Base-by-base conservation (phyloP, 129 eudicot genomes). In the carrot (Daucus carota) region DNA sequence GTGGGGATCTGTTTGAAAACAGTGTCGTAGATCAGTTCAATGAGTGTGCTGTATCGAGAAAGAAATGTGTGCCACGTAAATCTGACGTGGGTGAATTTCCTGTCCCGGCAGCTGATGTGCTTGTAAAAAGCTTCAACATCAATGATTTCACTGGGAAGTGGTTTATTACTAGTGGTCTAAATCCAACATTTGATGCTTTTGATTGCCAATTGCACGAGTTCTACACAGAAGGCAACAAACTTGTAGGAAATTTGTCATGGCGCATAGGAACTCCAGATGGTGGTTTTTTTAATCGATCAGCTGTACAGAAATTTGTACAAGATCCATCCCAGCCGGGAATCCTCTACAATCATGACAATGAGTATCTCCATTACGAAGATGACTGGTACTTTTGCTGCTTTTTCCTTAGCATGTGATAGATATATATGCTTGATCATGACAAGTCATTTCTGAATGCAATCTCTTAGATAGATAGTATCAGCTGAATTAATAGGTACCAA, bases 21-120 rank as follows among this genome's bases (percentile, higher is more conserved):
- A 93, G 88, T 34, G 97, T 91, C 22, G 98, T 93, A 16, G 98
- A 93, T 54, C 84, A 93, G 76, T 93, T 93, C 86, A 93, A 93
- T 42, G 97, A 90, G 57, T 93, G 98, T 86, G 98, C 98, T 31
- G 98, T 93, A 70, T 90, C 98, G 38, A 80, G 92, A 38, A 93
- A 93, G 81, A 93, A 93, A 85, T 93, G 98, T 69, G 97, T 93
- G 76, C 97, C 98, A 8, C 93, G 80, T 34, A 91, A 90, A 88
- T 90, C 96, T 34, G 98, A 93, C 67, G 92, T 91, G 66, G 98
- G 98, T 34, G 98, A 93, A 80, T 93, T 90, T 71, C 98, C 98
- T 0, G 86, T 85, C 44, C 98, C 98, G 0, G 96, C 88, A 75
- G 87, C 93, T 29, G 75, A 68, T 66, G 85, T 84, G 66, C 81